phyloP scores from a whole-genome alignment of 148 eudicot genomes.

The Rhododendron griersonianum region DNA sequence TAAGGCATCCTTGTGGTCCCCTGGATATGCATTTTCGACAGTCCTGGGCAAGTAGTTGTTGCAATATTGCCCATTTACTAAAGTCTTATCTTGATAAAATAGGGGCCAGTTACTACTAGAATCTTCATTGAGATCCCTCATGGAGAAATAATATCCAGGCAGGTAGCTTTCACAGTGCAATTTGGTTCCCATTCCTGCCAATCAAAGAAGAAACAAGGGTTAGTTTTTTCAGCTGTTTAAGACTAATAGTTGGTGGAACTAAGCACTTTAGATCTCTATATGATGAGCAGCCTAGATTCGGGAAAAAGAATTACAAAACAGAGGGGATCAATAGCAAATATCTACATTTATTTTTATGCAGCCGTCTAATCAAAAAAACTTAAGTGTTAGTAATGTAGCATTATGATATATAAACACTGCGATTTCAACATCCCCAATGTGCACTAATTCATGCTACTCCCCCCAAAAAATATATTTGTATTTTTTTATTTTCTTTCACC shows the following conservation, averaged over 20 bases:
- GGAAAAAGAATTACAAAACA: background rate
- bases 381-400: background rate
- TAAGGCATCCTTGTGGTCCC: slow-evolving; percentile 54
- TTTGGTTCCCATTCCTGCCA: slow-evolving; percentile 79
- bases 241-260: background rate
- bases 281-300: background rate
- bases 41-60: slow-evolving; percentile 32
- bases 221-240: background rate
- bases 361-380: background rate
- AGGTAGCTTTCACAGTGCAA: slow-evolving; percentile 57
- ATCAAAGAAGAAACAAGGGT: slow-evolving; percentile 16
- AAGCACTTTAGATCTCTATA: background rate
- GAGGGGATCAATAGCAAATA: background rate
- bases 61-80: slow-evolving; percentile 51
- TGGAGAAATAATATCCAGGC: slow-evolving; percentile 60
- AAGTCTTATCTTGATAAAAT: slow-evolving; percentile 49
- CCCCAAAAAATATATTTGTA: too few relatives aligned
- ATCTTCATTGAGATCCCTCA: slow-evolving; percentile 69
- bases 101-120: slow-evolving; percentile 61
- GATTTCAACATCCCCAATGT: background rate
- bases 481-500: too few relatives aligned
- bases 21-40: slow-evolving; percentile 39
- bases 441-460: background rate
- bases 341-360: background rate
- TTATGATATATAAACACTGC: background rate